Conservation (phyloP, 2,329 filamentous ascomycete species). For the Fonsecaea monophora region DNA sequence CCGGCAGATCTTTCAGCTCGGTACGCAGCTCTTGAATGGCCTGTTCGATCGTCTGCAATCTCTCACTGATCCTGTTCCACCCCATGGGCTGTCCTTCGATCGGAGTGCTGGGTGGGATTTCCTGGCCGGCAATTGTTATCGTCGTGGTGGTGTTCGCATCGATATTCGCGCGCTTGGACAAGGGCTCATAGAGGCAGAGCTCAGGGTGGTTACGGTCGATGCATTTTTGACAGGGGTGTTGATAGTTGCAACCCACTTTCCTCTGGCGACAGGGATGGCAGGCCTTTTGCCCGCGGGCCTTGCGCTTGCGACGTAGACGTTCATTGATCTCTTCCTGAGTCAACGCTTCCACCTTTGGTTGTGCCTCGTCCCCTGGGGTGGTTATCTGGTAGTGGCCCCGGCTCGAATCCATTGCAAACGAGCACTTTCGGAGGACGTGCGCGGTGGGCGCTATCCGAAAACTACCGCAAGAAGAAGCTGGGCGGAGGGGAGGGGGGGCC, state of each 20-base stretch:
- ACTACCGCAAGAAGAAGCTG: not conserved
- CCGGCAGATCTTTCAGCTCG: not conserved
- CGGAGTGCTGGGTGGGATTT: not conserved
- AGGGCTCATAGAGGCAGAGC: constrained; percentile 55
- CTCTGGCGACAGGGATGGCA: constrained; percentile 48
- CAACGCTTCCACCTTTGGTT: not conserved
- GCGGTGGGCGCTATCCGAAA: not conserved
- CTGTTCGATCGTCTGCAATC: constrained; percentile 6
- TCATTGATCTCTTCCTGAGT: constrained; percentile 18
- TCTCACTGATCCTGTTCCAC: constrained; percentile 4
- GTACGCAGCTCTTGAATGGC: constrained; percentile 2
- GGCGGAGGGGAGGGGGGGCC: not conserved
- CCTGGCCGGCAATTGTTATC: no score
- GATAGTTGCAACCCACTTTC: constrained; percentile 48
- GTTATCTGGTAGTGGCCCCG: not conserved
- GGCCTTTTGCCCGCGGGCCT: constrained; percentile 43
- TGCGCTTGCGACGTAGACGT: constrained; percentile 38
- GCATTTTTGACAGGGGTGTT: constrained; percentile 52
- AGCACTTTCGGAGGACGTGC: not conserved
- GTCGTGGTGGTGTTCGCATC: not conserved
- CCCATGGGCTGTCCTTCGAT: not conserved
- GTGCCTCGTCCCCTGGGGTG: constrained; percentile 4
- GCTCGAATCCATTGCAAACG: not conserved
- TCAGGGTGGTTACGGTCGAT: constrained; percentile 56
- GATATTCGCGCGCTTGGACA: constrained; percentile 45